phyloP scores from a whole-genome alignment of 768 basidiomycete species.

The Gloeopeniophorella convolvens region DNA sequence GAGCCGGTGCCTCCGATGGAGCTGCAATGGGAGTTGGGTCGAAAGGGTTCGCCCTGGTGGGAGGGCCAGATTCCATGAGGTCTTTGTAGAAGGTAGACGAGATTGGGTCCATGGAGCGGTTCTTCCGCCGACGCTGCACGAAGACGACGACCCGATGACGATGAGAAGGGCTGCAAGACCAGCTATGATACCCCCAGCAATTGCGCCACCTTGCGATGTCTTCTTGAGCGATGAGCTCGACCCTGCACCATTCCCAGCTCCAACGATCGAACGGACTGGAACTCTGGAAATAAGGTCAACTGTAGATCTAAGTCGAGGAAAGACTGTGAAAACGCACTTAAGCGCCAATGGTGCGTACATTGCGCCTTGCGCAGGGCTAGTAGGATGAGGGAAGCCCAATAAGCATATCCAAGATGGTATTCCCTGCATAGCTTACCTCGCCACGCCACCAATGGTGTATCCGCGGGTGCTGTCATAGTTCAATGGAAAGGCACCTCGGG shows the following conservation, averaged over 20 bases:
- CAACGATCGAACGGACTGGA: background rate
- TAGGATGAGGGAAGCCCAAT: background rate
- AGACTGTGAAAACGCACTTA: conserved; percentile 10
- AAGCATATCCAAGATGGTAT: background rate
- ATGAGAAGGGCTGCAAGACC: conserved; percentile 1
- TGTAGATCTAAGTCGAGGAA: background rate
- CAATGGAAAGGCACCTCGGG: conserved; percentile 4
- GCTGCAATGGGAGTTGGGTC: no score
- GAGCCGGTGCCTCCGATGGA: no score
- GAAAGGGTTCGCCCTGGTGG: no score
- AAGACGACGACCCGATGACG: background rate
- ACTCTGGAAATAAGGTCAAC: background rate
- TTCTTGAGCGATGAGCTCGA: background rate
- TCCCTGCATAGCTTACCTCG: conserved; percentile 8
- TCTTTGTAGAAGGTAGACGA: no score
- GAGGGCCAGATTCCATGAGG: no score
- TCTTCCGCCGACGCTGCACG: conserved; percentile 8
- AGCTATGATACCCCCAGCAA: conserved; percentile 17
- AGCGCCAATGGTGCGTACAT: conserved; percentile 23
- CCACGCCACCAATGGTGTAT: background rate
- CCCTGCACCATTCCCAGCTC: background rate
- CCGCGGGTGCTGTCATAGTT: conserved; percentile 1
- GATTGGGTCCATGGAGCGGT: no score
- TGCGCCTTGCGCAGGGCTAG: conserved; percentile 23
- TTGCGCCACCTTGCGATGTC: conserved; percentile 5